Percentiles rank a stretch among this genome's conserved stretches.
Evolutionary conservation across 2,329 filamentous ascomycete species (phyloP).

Genomic region (Fusarium secorum): DNA sequence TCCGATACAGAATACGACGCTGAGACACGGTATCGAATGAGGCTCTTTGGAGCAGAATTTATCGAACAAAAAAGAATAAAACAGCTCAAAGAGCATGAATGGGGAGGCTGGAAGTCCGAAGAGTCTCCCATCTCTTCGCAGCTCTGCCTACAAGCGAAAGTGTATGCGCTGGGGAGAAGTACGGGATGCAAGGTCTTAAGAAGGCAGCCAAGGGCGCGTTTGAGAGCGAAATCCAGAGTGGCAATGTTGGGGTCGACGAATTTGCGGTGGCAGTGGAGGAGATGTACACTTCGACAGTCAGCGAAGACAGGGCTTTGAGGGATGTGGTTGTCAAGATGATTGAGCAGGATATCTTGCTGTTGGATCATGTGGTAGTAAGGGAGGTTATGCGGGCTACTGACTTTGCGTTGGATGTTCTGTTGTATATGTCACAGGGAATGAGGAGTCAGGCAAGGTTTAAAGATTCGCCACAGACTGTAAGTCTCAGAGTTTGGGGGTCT

Average conservation of each 20-base stretch:
- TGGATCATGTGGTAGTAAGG: background rate
- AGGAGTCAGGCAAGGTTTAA: background rate
- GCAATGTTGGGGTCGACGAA: fast-evolving
- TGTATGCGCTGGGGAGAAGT: fast-evolving
- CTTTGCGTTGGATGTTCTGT: background rate
- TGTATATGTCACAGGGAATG: background rate
- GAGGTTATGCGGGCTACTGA: background rate
- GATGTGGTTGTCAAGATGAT: background rate
- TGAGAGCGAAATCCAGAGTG: background rate
- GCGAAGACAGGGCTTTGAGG: background rate
- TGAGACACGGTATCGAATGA: fast-evolving
- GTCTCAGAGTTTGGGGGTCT: background rate
- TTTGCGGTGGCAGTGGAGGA: background rate
- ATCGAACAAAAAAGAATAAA: background rate
- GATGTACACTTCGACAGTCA: background rate
- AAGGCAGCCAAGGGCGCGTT: fast-evolving
- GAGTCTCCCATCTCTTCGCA: fast-evolving
- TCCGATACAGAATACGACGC: background rate
- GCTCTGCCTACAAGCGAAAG: background rate
- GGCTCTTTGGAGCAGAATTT: background rate
- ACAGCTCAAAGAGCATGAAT: background rate
- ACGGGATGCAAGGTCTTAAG: fast-evolving
- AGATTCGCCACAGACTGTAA: background rate
- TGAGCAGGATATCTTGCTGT: background rate
- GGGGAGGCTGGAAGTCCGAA: background rate